Conservation (phyloP, 1,284 basidiomycete genomes). For the Malassezia dermatis region DNA sequence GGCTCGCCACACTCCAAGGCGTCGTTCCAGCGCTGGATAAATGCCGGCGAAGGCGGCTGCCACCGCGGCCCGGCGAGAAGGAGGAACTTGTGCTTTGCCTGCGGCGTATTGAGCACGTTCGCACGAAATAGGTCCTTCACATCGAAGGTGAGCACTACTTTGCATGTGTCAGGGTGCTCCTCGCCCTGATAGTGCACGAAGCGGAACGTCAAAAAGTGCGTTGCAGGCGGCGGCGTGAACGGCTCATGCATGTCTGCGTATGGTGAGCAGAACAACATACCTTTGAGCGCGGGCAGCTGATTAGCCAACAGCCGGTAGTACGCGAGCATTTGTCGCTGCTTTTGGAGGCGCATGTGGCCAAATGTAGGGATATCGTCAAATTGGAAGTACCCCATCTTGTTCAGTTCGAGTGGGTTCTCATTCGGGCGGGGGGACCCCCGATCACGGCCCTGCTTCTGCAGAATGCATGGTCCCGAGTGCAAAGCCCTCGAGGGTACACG, state of each 20-base stretch:
- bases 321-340: slow-evolving; percentile 34
- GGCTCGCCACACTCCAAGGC: slow-evolving; percentile 5
- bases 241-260: slow-evolving; percentile 34
- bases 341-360: slow-evolving; percentile 34
- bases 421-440: slow-evolving; percentile 17
- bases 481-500: background rate
- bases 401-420: slow-evolving; percentile 27
- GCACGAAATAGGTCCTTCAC: slow-evolving; percentile 29
- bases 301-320: slow-evolving; percentile 31
- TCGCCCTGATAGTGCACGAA: slow-evolving; percentile 49
- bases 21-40: slow-evolving; percentile 3
- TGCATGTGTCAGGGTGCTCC: slow-evolving; percentile 45
- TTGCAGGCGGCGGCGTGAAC: slow-evolving; percentile 34
- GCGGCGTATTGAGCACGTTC: slow-evolving; percentile 21
- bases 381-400: slow-evolving; percentile 32
- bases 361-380: slow-evolving; percentile 44
- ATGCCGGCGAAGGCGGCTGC: slow-evolving; percentile 10
- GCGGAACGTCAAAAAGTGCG: slow-evolving; percentile 31
- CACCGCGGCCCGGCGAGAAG: slow-evolving; percentile 46
- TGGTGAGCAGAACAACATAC: slow-evolving; percentile 6
- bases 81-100: slow-evolving; percentile 48
- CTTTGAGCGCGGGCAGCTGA: slow-evolving; percentile 39
- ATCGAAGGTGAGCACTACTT: slow-evolving; percentile 42
- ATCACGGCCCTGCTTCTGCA: slow-evolving; percentile 25
- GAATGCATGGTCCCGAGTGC: background rate